Base-by-base conservation (phyloP, 257 asterid genomes). In the Salvia hispanica region DNA sequence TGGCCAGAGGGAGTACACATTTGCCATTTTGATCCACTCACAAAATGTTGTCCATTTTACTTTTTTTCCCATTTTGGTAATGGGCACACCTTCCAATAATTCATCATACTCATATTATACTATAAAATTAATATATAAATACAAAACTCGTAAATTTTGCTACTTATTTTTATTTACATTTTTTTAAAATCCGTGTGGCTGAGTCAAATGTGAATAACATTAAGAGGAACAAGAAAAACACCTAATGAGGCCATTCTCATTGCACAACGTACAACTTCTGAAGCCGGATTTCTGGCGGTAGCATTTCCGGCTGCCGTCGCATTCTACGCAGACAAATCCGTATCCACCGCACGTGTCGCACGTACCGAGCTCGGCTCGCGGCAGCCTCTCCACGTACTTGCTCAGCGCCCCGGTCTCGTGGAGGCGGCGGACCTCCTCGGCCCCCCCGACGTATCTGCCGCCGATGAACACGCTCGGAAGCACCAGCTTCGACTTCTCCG, bases 371-470 rank as follows among this genome's bases (percentile, higher is more conserved):
- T 76, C 76, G 37, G 85, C 86, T 4, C 84, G 77, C 18, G 85
- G 78, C 43, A 92, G 78, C 55, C 84, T 88, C 58, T 88, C 87
- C 47, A 86, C 75, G 73, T 67, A 71, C 61, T 72, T 79, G 76
- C 84, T 92, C 52, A 92, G 88, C 87, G 89, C 96, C 25, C 98
- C 96, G 71, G 77, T 78, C 78, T 92, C 98, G 66, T 89, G 89
- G 44, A 92, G 81, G 67, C 84, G 81, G 61, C 88, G 74, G 72
- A 89, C 77, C 76, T 92, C 98, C 50, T 92, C 98, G 3, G 81
- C 95, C 0, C 97, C 97, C 15, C 98, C 97, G 50, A 90, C 58
- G 87, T 89, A 92, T 69, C 93, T 74, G 50, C 98, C 98, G 55
- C 85, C 92, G 56, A 92, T 82, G 81, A 89, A 89, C 47, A 92